A percentile compares a stretch with the other conserved stretches of the same genome.
Evolutionary conservation across 2,329 filamentous ascomycete species (phyloP).

Genomic region (Bipolaris oryzae): DNA sequence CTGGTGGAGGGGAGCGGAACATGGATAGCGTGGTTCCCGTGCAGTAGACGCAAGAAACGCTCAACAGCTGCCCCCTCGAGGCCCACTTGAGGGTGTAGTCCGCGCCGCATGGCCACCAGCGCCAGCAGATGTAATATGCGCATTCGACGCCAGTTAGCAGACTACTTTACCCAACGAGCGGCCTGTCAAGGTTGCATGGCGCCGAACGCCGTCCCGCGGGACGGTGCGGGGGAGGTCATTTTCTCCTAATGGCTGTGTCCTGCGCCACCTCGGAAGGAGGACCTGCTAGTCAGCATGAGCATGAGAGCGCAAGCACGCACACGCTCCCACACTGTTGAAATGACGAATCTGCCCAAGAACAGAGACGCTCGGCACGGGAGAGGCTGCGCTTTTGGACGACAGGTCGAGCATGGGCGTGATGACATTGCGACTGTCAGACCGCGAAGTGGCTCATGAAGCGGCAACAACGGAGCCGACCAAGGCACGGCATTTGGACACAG

Average conservation of each 20-base stretch:
- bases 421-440: constrained; percentile 2
- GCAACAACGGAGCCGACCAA: neutral
- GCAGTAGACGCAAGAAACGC: constrained; percentile 6
- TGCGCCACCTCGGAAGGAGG: neutral
- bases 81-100: neutral
- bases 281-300: too few species aligned
- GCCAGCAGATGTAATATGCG: neutral
- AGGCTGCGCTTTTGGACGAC: constrained; percentile 1
- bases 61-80: neutral
- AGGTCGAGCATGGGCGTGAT: neutral
- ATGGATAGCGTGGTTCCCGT: constrained; percentile 12
- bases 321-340: too few species aligned
- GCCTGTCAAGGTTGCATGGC: neutral
- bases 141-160: neutral
- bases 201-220: constrained; percentile 1
- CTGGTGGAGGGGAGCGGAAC: constrained; percentile 1
- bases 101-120: neutral
- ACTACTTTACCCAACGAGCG: neutral
- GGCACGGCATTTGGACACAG: constrained; percentile 8
- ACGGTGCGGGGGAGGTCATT: constrained; percentile 7
- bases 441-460: constrained; percentile 7
- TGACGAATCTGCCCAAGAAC: neutral
- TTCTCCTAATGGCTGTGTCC: neutral
- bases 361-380: neutral
- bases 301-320: too few species aligned